Percentiles rank a stretch among this genome's conserved stretches.
Evolutionary conservation across 129 eudicot genomes (phyloP).

Genomic region (Chrysanthemum lavandulifolium): DNA sequence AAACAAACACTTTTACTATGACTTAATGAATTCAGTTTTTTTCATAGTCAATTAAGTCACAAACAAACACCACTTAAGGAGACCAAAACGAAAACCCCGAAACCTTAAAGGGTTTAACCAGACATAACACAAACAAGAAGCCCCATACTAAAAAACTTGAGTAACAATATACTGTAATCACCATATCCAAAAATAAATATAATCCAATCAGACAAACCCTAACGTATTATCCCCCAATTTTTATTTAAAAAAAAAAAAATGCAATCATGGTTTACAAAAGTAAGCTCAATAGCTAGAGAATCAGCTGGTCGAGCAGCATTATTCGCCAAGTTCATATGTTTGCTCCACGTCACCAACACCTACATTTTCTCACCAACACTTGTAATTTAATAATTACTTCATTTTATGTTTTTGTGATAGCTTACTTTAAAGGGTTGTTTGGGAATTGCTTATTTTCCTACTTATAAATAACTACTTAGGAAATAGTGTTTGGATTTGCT

Average conservation of each 20-base stretch:
- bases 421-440: too few relatives aligned
- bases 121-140: background rate
- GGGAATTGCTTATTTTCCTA: too few relatives aligned
- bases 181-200: background rate
- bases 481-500: too few relatives aligned
- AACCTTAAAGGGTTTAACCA: background rate
- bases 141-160: background rate
- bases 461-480: too few relatives aligned
- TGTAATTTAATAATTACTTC: slow-evolving; percentile 32
- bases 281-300: slow-evolving; percentile 51
- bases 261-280: slow-evolving; percentile 25
- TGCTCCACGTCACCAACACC: slow-evolving; percentile 68
- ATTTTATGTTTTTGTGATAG: background rate
- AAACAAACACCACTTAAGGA: too few relatives aligned
- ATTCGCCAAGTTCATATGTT: slow-evolving; percentile 65
- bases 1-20: too few relatives aligned
- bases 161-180: background rate
- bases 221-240: slow-evolving; percentile 18
- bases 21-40: too few relatives aligned
- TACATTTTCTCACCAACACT: slow-evolving; percentile 67
- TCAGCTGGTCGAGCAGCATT: slow-evolving; percentile 39
- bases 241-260: background rate
- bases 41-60: too few relatives aligned
- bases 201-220: background rate
- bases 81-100: background rate